Conservation (phyloP, 2,329 filamentous ascomycete genomes). For the Cercospora canescens region DNA sequence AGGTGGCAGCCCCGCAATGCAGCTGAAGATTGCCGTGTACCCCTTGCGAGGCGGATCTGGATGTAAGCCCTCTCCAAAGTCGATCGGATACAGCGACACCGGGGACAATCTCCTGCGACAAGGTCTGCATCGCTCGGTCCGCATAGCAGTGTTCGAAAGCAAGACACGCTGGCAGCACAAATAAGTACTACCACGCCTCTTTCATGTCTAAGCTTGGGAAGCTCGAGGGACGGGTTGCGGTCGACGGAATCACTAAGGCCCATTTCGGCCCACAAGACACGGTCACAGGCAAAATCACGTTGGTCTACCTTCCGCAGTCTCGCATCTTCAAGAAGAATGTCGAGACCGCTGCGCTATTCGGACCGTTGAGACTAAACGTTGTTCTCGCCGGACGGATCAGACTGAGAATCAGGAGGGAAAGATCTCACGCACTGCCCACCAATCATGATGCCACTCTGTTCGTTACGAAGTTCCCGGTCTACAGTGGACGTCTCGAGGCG, state of each 20-base stretch:
- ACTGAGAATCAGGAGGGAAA: slow-evolving; percentile 17
- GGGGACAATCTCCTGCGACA: neutral
- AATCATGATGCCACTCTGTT: slow-evolving; percentile 18
- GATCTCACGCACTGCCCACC: slow-evolving; percentile 17
- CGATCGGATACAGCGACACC: too few species aligned
- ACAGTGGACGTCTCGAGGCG: slow-evolving; percentile 21
- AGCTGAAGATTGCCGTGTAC: neutral
- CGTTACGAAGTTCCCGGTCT: slow-evolving; percentile 10
- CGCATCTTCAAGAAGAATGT: slow-evolving; percentile 18
- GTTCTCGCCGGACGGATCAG: slow-evolving; percentile 15
- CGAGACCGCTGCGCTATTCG: slow-evolving; percentile 22
- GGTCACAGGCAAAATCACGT: slow-evolving; percentile 15
- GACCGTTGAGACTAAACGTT: slow-evolving; percentile 16
- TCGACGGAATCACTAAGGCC: slow-evolving; percentile 9
- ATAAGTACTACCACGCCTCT: neutral
- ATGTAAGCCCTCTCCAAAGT: neutral
- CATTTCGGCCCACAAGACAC: slow-evolving; percentile 20
- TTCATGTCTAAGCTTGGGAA: slow-evolving; percentile 18
- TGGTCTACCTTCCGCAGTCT: slow-evolving; percentile 16
- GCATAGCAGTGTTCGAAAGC: neutral
- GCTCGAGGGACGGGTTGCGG: slow-evolving; percentile 11
- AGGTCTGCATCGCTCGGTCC: neutral
- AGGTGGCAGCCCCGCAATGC: neutral
- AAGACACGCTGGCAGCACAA: neutral
- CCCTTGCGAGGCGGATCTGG: neutral